phyloP scores from a whole-genome alignment of 2,329 filamentous ascomycete species.

The Ceratocystis albifundus region DNA sequence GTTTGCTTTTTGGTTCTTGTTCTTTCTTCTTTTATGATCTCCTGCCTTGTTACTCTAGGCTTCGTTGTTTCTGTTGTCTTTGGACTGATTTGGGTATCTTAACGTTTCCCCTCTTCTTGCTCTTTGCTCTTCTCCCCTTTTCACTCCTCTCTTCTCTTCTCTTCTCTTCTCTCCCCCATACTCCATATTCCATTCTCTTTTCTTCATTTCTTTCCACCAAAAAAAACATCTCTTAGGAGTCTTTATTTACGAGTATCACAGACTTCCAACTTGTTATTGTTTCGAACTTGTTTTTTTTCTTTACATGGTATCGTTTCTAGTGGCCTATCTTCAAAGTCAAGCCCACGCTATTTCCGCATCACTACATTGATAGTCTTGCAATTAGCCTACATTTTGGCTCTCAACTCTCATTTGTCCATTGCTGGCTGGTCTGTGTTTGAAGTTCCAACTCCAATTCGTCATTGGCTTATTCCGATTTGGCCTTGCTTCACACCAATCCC shows the following conservation, averaged over 20 bases:
- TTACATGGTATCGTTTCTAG: conserved; percentile 9
- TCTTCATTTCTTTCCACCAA: conserved; percentile 1
- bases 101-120: neutral
- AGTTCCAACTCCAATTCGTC: conserved; percentile 5
- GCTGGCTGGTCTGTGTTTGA: neutral
- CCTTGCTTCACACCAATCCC: conserved; percentile 11
- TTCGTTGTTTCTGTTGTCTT: neutral
- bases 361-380: neutral
- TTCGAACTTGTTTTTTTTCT: conserved; percentile 6
- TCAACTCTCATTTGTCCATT: neutral
- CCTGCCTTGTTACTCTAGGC: neutral
- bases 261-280: conserved; percentile 2
- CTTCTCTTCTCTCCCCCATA: too few species aligned
- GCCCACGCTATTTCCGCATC: neutral
- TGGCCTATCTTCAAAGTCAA: neutral
- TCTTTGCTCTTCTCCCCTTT: neutral
- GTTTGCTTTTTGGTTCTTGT: neutral
- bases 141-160: neutral
- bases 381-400: neutral
- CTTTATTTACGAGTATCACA: conserved; percentile 12
- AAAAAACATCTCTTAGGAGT: conserved; percentile 6
- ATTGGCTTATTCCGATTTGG: conserved; percentile 9
- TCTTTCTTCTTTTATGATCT: conserved; percentile 11
- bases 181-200: neutral
- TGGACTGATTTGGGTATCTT: neutral